Percentiles rank a stretch among this genome's conserved stretches.
Conservation (phyloP, 441 rosid genomes). For the Adansonia madagascariensis region DNA sequence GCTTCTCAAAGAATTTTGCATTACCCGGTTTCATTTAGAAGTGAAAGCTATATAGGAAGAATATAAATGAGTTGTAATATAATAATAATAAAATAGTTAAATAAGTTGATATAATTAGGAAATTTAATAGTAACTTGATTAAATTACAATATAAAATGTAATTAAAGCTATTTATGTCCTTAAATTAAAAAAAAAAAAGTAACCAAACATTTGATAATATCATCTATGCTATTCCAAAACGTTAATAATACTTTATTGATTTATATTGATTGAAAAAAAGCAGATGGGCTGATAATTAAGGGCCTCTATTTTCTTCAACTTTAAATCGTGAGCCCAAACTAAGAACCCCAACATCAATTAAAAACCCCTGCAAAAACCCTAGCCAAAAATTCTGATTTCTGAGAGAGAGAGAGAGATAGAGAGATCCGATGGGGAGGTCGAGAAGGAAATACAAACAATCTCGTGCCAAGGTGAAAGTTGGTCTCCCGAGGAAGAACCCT, state of each 20-base stretch:
- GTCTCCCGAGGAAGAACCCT: slow-evolving; percentile 73
- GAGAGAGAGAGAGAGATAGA: background rate
- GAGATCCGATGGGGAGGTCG: slow-evolving; percentile 66
- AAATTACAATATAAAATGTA: too few relatives aligned
- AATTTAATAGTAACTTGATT: too few relatives aligned
- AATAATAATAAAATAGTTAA: too few relatives aligned
- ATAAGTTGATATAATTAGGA: too few relatives aligned
- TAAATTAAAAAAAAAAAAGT: too few relatives aligned
- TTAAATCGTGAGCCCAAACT: background rate
- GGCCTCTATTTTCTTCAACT: background rate
- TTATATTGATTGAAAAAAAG: background rate
- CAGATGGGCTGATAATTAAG: background rate
- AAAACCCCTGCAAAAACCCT: slow-evolving; percentile 35
- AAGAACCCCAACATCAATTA: background rate
- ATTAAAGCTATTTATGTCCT: too few relatives aligned
- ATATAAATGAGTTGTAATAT: background rate
- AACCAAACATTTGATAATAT: background rate
- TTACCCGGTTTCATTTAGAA: background rate
- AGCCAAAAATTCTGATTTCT: background rate
- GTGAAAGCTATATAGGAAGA: background rate
- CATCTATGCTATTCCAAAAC: background rate
- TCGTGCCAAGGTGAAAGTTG: slow-evolving; percentile 71
- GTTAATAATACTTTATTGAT: too few relatives aligned
- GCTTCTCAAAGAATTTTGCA: background rate
- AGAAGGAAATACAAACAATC: slow-evolving; percentile 77